phyloP scores from a whole-genome alignment of 257 asterid genomes.

The Jacaranda copaia region DNA sequence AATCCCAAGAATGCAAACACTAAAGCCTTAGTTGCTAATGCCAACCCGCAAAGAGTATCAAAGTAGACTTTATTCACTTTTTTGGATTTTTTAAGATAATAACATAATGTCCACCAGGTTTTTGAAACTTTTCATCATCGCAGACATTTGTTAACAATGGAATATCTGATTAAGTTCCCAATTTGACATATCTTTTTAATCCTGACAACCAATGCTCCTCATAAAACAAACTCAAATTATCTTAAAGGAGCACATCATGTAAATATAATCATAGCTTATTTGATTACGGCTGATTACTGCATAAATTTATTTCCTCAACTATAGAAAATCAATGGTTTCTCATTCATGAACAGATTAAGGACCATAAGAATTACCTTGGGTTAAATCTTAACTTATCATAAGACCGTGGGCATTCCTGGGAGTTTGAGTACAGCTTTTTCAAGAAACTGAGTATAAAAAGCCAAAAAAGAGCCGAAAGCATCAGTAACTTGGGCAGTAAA shows the following conservation, averaged over 20 bases:
- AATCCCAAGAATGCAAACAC: not conserved
- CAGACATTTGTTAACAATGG: slow-evolving; percentile 22
- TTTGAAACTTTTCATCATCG: slow-evolving; percentile 29
- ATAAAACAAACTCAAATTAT: slow-evolving; percentile 10
- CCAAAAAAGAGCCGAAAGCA: slow-evolving; percentile 20
- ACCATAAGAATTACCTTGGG: slow-evolving; percentile 67
- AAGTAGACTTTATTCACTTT: not conserved
- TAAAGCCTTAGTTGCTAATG: not conserved
- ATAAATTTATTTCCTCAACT: slow-evolving; percentile 20
- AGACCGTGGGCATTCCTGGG: slow-evolving; percentile 91
- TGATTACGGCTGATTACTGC: slow-evolving; percentile 7
- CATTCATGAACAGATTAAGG: slow-evolving; percentile 25
- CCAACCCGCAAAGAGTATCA: not conserved
- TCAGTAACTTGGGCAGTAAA: slow-evolving; percentile 20
- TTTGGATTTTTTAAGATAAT: slow-evolving; percentile 26
- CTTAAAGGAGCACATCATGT: slow-evolving; percentile 15
- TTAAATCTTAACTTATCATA: slow-evolving; percentile 89
- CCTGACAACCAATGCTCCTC: slow-evolving; percentile 23
- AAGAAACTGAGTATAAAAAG: slow-evolving; percentile 65
- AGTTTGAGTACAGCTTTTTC: slow-evolving; percentile 74
- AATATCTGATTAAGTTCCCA: slow-evolving; percentile 8
- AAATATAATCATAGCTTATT: slow-evolving; percentile 12
- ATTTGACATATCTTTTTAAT: slow-evolving; percentile 4
- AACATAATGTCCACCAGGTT: not conserved
- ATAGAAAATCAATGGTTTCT: slow-evolving; percentile 27